Conservation (phyloP, 2,329 filamentous ascomycete species). For the Nemania bipapillata region DNA sequence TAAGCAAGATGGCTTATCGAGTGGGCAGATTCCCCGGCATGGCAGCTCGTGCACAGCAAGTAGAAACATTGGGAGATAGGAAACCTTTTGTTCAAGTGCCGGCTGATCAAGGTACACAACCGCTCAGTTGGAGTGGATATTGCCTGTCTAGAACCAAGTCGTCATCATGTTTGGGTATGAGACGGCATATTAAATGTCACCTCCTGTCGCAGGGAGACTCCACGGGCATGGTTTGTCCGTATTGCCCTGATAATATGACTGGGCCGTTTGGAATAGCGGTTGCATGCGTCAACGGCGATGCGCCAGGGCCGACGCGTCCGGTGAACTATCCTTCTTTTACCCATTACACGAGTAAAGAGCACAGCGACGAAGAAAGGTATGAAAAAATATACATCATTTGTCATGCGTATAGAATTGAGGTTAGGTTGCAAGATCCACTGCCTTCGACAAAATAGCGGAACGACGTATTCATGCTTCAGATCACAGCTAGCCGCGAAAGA, state of each 20-base stretch:
- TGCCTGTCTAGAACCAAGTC: neutral
- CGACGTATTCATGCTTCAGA: neutral
- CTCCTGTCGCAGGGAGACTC: neutral
- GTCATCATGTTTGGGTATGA: neutral
- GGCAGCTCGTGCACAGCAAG: neutral
- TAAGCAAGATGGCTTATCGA: slow-evolving; percentile 24
- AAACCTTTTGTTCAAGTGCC: neutral
- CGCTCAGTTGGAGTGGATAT: neutral
- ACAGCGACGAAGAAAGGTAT: slow-evolving; percentile 9
- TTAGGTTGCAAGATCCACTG: slow-evolving; percentile 16
- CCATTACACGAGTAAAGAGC: neutral
- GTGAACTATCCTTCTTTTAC: neutral
- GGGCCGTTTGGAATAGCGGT: neutral
- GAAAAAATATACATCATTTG: slow-evolving; percentile 21
- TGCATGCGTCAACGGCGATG: neutral
- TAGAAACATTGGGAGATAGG: neutral
- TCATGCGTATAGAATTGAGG: slow-evolving; percentile 17
- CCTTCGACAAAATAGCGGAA: neutral
- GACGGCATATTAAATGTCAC: neutral
- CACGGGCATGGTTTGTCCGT: neutral
- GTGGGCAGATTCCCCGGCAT: neutral
- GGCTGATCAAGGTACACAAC: neutral
- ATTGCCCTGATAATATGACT: neutral
- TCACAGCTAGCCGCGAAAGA: neutral
- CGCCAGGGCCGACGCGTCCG: neutral